Percentiles rank a stretch among this genome's conserved stretches.
Conservation (phyloP, 176 grass and related monocot species). For the Oryza meridionalis region DNA sequence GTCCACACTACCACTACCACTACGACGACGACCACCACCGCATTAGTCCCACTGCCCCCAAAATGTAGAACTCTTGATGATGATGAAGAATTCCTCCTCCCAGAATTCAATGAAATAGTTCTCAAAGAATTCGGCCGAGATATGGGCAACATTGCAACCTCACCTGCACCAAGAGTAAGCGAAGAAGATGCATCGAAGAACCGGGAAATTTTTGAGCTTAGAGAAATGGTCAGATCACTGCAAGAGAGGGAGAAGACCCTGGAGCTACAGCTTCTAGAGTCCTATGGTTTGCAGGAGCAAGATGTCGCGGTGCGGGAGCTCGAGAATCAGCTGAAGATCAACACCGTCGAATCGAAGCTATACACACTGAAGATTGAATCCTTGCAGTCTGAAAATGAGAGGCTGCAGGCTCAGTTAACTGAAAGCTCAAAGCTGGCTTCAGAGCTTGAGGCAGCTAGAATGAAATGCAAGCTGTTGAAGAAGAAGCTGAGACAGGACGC, state of each 20-base stretch:
- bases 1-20: slow-evolving; percentile 52
- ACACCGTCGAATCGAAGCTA: slow-evolving; percentile 73
- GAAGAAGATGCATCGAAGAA: slow-evolving; percentile 57
- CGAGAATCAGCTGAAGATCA: slow-evolving; percentile 85
- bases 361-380: slow-evolving; percentile 76
- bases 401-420: slow-evolving; percentile 53
- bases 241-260: slow-evolving; percentile 82
- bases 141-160: slow-evolving; percentile 24
- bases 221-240: slow-evolving; percentile 76
- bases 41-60: slow-evolving; percentile 45
- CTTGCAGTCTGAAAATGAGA: slow-evolving; percentile 81
- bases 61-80: slow-evolving; percentile 62
- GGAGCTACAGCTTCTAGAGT: slow-evolving; percentile 69
- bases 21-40: slow-evolving; percentile 46
- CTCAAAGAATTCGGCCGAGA: slow-evolving; percentile 68
- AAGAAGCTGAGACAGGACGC: slow-evolving; percentile 57
- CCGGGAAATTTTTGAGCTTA: slow-evolving; percentile 68
- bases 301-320: slow-evolving; percentile 71
- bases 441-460: slow-evolving; percentile 64
- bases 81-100: slow-evolving; percentile 73
- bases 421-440: slow-evolving; percentile 53
- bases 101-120: slow-evolving; percentile 76
- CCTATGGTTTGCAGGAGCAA: slow-evolving; percentile 73
- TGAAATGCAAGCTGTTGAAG: slow-evolving; percentile 63
- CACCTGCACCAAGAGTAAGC: slow-evolving; percentile 38